Conservation (phyloP, 257 asterid species). For the Penstemon davidsonii region DNA sequence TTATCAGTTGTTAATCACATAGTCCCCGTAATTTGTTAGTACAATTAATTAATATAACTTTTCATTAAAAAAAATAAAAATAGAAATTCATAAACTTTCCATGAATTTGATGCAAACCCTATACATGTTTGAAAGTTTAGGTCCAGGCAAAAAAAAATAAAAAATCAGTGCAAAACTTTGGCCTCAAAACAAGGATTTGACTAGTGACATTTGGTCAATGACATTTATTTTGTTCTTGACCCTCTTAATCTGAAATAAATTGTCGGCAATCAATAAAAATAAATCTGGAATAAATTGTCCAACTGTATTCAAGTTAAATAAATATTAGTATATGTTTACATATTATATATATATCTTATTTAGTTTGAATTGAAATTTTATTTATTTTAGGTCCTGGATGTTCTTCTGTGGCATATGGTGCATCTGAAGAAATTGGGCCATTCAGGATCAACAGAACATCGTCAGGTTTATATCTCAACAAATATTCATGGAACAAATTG, state of each 20-base stretch:
- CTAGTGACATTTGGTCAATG: conserved; percentile 19
- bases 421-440: conserved; percentile 96
- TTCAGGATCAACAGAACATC: conserved; percentile 62
- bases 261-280: neutral
- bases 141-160: too few species aligned
- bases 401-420: conserved; percentile 97
- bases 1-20: too few species aligned
- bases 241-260: conserved; percentile 24
- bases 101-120: too few species aligned
- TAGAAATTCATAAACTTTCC: too few species aligned
- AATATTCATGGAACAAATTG: conserved; percentile 77
- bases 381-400: conserved; percentile 83
- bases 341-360: neutral
- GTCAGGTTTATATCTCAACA: conserved; percentile 69
- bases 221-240: conserved; percentile 20
- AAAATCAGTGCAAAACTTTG: conserved; percentile 9
- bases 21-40: too few species aligned
- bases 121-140: too few species aligned
- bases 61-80: too few species aligned
- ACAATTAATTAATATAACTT: too few species aligned
- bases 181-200: conserved; percentile 30
- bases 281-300: neutral
- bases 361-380: neutral
- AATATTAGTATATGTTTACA: too few species aligned
- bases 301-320: too few species aligned